These are phyloP conservation scores for Rhodotorula mucilaginosa DNA, from an alignment of 1,284 basidiomycete species.

Conservation along the genomic window DNA sequence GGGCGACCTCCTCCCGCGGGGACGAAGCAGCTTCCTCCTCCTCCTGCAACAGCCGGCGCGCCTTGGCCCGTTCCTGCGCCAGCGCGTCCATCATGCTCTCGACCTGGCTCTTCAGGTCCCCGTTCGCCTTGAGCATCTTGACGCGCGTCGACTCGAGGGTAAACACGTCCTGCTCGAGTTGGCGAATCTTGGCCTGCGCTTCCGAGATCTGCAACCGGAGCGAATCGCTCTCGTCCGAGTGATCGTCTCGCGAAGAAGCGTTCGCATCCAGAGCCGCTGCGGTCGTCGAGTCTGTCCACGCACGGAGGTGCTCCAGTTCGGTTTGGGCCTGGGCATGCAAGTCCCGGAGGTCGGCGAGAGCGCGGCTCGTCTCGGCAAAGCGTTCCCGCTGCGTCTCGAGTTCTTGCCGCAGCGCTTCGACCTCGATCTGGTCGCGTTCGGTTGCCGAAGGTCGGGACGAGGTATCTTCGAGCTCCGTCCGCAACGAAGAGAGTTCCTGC, in stretches of 20 bases:
- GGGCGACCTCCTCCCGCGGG: too few relatives aligned
- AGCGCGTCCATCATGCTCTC: slow-evolving; percentile 35
- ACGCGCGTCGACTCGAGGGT: slow-evolving; percentile 25
- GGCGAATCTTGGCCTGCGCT: slow-evolving; percentile 34
- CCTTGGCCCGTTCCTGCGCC: slow-evolving; percentile 21
- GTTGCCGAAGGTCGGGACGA: slow-evolving; percentile 13
- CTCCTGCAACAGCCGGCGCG: not conserved
- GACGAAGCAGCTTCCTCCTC: not conserved
- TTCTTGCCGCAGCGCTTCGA: slow-evolving; percentile 22
- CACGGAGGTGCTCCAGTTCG: slow-evolving; percentile 23
- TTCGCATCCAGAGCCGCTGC: not conserved
- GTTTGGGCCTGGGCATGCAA: slow-evolving; percentile 23
- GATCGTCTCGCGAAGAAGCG: not conserved
- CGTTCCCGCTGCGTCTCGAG: slow-evolving; percentile 21
- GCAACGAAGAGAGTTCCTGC: slow-evolving; percentile 1
- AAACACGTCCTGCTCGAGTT: slow-evolving; percentile 39
- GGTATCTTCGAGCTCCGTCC: slow-evolving; percentile 14
- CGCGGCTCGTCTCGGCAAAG: slow-evolving; percentile 15
- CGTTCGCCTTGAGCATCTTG: slow-evolving; percentile 37
- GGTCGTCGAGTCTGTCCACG: too few relatives aligned
- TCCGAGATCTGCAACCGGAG: slow-evolving; percentile 39
- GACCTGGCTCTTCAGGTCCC: slow-evolving; percentile 38
- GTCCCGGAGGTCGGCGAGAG: slow-evolving; percentile 32
- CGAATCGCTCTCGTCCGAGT: slow-evolving; percentile 24
- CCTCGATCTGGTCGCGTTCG: slow-evolving; percentile 25